Conservation (phyloP, 2,329 filamentous ascomycete genomes). For the Colletotrichum plurivorum region DNA sequence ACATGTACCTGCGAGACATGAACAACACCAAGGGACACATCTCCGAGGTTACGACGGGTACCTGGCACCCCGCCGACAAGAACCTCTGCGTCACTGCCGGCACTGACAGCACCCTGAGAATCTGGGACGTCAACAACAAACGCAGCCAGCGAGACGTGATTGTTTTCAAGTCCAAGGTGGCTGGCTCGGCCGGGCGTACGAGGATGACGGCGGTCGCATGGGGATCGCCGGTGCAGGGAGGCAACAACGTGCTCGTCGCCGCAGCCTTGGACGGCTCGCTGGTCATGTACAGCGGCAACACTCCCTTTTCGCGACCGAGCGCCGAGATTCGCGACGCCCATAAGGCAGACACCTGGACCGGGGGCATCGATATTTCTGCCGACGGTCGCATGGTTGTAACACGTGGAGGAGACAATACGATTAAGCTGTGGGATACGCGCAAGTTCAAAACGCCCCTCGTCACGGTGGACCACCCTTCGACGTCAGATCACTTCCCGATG, state of each 20-base stretch:
- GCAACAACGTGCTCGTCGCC: constrained; percentile 82
- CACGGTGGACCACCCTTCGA: constrained; percentile 83
- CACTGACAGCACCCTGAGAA: constrained; percentile 93
- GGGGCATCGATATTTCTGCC: constrained; percentile 89
- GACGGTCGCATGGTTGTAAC: constrained; percentile 94
- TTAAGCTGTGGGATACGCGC: constrained; percentile 97
- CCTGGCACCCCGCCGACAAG: constrained; percentile 90
- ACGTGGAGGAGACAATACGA: constrained; percentile 89
- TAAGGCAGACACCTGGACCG: constrained; percentile 87
- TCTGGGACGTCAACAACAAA: constrained; percentile 97
- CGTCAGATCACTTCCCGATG: constrained; percentile 85
- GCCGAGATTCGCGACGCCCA: constrained; percentile 91
- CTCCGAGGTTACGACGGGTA: constrained; percentile 89
- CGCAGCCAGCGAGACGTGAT: constrained; percentile 93
- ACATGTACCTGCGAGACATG: constrained; percentile 98
- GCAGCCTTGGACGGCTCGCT: constrained; percentile 91
- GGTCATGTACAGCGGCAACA: constrained; percentile 92
- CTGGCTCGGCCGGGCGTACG: constrained; percentile 89
- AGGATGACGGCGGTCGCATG: constrained; percentile 95
- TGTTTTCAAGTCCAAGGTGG: constrained; percentile 93
- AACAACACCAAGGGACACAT: constrained; percentile 98
- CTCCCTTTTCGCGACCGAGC: constrained; percentile 84
- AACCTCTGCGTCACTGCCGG: constrained; percentile 92
- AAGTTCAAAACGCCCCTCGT: constrained; percentile 95
- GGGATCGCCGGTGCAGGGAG: constrained; percentile 83